Percentiles rank a stretch among this genome's conserved stretches.
Conservation (phyloP, 495 filamentous ascomycete species). For the Podospora conica region DNA sequence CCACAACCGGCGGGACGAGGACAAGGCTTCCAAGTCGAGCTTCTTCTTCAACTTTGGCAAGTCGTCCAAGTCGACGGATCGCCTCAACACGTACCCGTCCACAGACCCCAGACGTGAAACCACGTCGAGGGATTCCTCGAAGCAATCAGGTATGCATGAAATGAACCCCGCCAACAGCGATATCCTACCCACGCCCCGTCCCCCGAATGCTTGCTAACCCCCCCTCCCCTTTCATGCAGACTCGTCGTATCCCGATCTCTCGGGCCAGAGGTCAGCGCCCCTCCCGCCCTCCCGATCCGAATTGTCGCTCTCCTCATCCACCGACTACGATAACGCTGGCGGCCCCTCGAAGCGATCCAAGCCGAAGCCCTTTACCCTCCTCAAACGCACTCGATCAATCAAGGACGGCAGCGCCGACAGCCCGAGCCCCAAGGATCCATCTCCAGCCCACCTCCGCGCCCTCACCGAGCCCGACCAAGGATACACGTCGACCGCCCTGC, state of each 20-base stretch:
- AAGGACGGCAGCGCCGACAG: constrained; percentile 46
- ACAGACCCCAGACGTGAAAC: constrained; percentile 34
- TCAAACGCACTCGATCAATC: constrained; percentile 64
- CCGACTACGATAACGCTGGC: constrained; percentile 32
- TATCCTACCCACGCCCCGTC: background rate
- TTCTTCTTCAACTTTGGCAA: constrained; percentile 45
- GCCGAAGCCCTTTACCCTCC: constrained; percentile 52
- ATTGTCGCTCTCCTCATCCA: constrained; percentile 35
- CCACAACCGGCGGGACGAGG: constrained; percentile 27
- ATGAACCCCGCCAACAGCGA: constrained; percentile 3
- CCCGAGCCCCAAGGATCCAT: constrained; percentile 35
- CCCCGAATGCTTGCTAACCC: constrained; percentile 16
- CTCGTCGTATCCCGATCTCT: constrained; percentile 33
- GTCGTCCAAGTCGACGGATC: constrained; percentile 33
- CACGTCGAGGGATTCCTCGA: constrained; percentile 40
- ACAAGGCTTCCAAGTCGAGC: constrained; percentile 33
- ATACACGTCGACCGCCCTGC: constrained; percentile 23
- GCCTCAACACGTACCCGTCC: constrained; percentile 31
- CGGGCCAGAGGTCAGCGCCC: constrained; percentile 30
- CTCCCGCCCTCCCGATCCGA: constrained; percentile 39
- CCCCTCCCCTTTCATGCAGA: constrained; percentile 23
- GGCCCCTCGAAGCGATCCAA: constrained; percentile 39
- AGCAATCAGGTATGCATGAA: constrained; percentile 39
- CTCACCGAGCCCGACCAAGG: constrained; percentile 36
- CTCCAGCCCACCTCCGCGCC: constrained; percentile 22